These are phyloP conservation scores for Saccharomyces eubayanus DNA, from an alignment of 805 yeast genomes.

Conservation along the genomic window DNA sequence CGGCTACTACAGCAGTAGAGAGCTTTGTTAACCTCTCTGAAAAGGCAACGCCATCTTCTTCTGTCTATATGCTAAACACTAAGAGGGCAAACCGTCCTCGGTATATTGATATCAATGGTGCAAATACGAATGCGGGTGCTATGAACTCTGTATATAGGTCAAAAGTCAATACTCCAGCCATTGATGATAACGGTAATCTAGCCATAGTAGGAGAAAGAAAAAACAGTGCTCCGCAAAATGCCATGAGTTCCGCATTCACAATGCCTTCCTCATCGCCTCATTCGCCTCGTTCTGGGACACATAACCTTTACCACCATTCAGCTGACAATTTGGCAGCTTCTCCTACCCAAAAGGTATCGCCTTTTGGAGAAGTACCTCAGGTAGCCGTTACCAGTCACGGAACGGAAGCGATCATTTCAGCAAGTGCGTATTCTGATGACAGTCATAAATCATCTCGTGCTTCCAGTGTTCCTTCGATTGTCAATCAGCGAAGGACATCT, in stretches of 20 bases:
- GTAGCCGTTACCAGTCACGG: neutral
- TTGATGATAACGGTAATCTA: slow-evolving; percentile 33
- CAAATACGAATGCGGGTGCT: slow-evolving; percentile 2
- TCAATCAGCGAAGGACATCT: neutral
- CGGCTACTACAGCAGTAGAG: neutral
- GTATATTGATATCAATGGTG: slow-evolving; percentile 18
- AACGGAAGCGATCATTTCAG: neutral
- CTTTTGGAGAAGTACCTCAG: neutral
- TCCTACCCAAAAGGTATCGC: neutral
- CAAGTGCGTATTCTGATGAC: slow-evolving; percentile 19
- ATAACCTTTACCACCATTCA: neutral
- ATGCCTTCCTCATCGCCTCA: slow-evolving; percentile 5
- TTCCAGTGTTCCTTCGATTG: neutral
- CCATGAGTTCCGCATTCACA: slow-evolving; percentile 5
- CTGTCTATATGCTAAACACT: neutral
- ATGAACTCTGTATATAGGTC: slow-evolving; percentile 10
- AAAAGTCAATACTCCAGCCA: slow-evolving; percentile 30
- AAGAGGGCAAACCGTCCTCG: slow-evolving; percentile 17
- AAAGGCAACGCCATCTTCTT: slow-evolving; percentile 1
- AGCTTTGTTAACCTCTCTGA: neutral
- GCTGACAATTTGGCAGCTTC: neutral
- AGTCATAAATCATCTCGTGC: neutral
- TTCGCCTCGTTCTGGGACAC: neutral
- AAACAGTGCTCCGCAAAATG: slow-evolving; percentile 3
- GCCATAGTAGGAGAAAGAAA: slow-evolving; percentile 26